Evolutionary conservation across 2,329 filamentous ascomycete species (phyloP).

Genomic region (Fonsecaea pedrosoi): DNA sequence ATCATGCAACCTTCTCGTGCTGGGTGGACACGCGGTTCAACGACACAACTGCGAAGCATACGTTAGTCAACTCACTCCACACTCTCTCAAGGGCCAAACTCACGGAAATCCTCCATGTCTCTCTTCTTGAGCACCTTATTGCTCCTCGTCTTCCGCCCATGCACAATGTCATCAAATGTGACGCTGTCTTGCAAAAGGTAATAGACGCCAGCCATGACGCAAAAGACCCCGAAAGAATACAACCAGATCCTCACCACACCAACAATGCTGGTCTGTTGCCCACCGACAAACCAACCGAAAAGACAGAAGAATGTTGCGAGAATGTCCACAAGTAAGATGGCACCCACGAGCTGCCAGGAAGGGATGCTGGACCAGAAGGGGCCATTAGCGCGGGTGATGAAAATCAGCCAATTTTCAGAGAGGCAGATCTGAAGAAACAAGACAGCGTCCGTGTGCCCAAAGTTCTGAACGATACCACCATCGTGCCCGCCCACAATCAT

Average conservation of each 20-base stretch:
- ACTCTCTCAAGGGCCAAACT: constrained; percentile 49
- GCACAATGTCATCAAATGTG: constrained; percentile 91
- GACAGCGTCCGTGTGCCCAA: constrained; percentile 79
- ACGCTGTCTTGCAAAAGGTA: constrained; percentile 81
- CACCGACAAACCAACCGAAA: constrained; percentile 79
- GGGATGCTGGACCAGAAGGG: constrained; percentile 90
- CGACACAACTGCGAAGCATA: constrained; percentile 76
- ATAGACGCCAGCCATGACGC: constrained; percentile 77
- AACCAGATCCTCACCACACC: constrained; percentile 89
- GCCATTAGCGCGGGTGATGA: constrained; percentile 91
- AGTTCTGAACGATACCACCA: constrained; percentile 89
- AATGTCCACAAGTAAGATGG: constrained; percentile 81
- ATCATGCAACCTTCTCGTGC: constrained; percentile 84
- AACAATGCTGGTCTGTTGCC: constrained; percentile 73
- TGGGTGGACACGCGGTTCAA: constrained; percentile 89
- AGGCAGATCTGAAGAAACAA: constrained; percentile 89
- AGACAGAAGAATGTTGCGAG: constrained; percentile 84
- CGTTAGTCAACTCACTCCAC: constrained; percentile 18
- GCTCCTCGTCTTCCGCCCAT: constrained; percentile 73
- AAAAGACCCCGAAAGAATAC: constrained; percentile 89
- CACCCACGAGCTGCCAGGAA: constrained; percentile 81
- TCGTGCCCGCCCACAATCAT: constrained; percentile 72
- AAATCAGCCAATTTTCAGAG: constrained; percentile 95
- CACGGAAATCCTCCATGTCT: constrained; percentile 87
- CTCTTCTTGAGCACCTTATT: constrained; percentile 84